Percentiles rank a stretch among this genome's conserved stretches.
Conservation (phyloP, 257 asterid species). For the Solanum etuberosum region DNA sequence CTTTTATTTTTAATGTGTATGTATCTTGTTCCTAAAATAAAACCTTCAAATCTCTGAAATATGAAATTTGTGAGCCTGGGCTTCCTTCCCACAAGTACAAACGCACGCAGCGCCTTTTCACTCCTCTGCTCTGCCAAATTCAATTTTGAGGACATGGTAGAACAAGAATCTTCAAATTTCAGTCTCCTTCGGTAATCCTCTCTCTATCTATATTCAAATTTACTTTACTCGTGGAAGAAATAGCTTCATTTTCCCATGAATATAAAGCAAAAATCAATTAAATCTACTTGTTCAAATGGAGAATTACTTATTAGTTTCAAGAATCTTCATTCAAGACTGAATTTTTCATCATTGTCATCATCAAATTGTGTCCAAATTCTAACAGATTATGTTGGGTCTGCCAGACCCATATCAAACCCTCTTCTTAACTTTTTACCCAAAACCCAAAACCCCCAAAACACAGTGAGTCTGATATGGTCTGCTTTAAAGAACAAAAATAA, state of each 20-base stretch:
- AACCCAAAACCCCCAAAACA: constrained; percentile 57
- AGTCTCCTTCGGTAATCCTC: neutral
- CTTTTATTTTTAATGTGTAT: too few species aligned
- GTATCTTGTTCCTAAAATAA: too few species aligned
- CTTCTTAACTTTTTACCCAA: constrained; percentile 55
- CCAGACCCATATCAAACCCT: constrained; percentile 28
- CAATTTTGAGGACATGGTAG: neutral
- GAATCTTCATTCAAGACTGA: neutral
- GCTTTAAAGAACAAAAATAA: constrained; percentile 36
- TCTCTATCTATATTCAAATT: neutral
- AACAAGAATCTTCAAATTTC: neutral
- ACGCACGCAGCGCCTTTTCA: neutral
- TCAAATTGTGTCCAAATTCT: constrained; percentile 23
- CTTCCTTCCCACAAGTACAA: neutral
- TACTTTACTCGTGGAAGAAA: neutral
- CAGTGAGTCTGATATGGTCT: constrained; percentile 47
- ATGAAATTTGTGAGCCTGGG: too few species aligned
- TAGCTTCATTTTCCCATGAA: neutral
- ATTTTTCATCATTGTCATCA: neutral
- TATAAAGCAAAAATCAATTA: neutral
- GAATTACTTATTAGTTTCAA: neutral
- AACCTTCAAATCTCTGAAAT: too few species aligned
- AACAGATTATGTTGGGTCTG: neutral
- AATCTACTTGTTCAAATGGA: neutral
- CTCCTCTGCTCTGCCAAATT: neutral